A percentile compares a stretch with the other conserved stretches of the same genome.
phyloP scores from a whole-genome alignment of 1,284 basidiomycete species.

The Cutaneotrichosporon sp. region DNA sequence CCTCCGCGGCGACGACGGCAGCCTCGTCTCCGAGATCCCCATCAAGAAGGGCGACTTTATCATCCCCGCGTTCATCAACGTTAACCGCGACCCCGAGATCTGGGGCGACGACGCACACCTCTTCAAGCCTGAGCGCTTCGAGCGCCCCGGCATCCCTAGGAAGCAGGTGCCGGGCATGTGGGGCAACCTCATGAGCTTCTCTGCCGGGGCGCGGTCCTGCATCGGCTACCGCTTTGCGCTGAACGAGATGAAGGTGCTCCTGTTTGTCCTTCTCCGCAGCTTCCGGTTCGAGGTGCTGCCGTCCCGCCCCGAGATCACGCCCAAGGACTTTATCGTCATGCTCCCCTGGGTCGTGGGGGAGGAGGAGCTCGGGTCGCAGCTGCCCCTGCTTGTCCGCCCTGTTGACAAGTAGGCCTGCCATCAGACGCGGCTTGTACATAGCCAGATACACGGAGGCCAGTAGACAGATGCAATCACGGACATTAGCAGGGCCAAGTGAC shows the following conservation, averaged over 20 bases:
- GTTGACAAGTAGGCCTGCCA: background rate
- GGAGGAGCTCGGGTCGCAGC: slow-evolving; percentile 48
- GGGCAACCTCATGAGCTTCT: slow-evolving; percentile 54
- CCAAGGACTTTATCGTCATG: slow-evolving; percentile 44
- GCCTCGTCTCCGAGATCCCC: slow-evolving; percentile 42
- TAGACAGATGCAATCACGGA: too few relatives aligned
- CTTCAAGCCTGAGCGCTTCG: slow-evolving; percentile 57
- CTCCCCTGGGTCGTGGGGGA: slow-evolving; percentile 51
- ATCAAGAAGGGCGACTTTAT: slow-evolving; percentile 42
- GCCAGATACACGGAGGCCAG: too few relatives aligned
- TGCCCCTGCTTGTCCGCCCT: slow-evolving; percentile 40
- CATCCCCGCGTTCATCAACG: slow-evolving; percentile 56
- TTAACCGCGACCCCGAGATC: slow-evolving; percentile 12
- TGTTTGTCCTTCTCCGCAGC: slow-evolving; percentile 60
- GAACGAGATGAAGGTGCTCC: slow-evolving; percentile 62
- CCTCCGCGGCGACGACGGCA: slow-evolving; percentile 49
- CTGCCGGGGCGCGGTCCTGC: slow-evolving; percentile 8
- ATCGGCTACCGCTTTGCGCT: slow-evolving; percentile 65
- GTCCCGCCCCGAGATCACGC: slow-evolving; percentile 39
- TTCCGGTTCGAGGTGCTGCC: slow-evolving; percentile 57
- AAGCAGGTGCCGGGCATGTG: slow-evolving; percentile 63
- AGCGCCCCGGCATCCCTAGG: slow-evolving; percentile 12
- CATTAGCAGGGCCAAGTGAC: too few relatives aligned
- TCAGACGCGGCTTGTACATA: too few relatives aligned
- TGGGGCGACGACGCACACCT: slow-evolving; percentile 64